phyloP scores from a whole-genome alignment of 169 alveolate species.

The Plasmodium falciparum region DNA sequence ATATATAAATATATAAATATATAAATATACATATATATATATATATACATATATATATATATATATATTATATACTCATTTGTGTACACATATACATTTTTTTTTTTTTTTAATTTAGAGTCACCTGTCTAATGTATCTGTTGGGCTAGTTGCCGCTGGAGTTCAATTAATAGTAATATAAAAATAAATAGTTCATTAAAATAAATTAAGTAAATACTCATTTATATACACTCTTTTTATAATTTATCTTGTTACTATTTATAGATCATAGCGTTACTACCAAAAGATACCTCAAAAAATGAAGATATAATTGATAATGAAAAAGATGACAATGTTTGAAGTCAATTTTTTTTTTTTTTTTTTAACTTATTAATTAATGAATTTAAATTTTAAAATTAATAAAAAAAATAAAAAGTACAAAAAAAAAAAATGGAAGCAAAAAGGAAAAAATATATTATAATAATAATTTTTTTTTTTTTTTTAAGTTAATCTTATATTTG shows the following conservation, averaged over 20 bases:
- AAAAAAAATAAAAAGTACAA: background rate
- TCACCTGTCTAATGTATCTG: constrained; percentile 62
- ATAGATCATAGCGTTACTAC: constrained; percentile 68
- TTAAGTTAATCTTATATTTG: background rate
- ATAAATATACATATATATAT: too few relatives aligned
- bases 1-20: too few relatives aligned
- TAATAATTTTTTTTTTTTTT: constrained; percentile 1
- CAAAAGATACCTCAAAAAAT: constrained; percentile 52
- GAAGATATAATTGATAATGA: constrained; percentile 60
- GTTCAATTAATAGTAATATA: constrained; percentile 69
- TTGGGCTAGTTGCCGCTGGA: constrained; percentile 65
- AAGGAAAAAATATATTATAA: too few relatives aligned
- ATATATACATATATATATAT: background rate
- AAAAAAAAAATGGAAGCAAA: too few relatives aligned
- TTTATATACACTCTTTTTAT: background rate
- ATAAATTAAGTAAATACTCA: background rate
- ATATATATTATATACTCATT: too few relatives aligned
- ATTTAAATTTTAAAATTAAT: background rate
- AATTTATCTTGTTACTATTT: background rate
- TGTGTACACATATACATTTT: background rate
- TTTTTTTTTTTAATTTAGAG: constrained; percentile 21
- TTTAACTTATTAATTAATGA: background rate
- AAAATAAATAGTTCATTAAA: background rate
- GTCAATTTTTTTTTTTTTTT: background rate
- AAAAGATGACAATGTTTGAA: constrained; percentile 61